phyloP scores from a whole-genome alignment of 192 early-diverging fungal genomes.

The Entrophospora sp. region DNA sequence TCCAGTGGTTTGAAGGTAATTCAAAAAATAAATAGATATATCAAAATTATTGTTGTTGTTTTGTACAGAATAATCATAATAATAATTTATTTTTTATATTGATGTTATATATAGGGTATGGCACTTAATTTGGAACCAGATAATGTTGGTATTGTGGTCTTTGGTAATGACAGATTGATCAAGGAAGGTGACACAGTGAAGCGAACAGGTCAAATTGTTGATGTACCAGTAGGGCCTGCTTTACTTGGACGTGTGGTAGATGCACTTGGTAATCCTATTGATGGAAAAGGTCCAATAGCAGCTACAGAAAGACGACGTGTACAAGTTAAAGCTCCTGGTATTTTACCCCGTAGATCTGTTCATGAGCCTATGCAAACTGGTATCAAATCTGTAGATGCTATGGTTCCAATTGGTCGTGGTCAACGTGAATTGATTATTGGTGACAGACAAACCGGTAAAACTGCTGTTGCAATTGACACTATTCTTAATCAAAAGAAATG shows the following conservation, averaged over 20 bases:
- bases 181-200: conserved; percentile 99
- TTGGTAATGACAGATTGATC: conserved; percentile 99
- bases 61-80: not conserved
- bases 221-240: conserved; percentile 92
- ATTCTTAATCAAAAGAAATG: conserved; percentile 99
- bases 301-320: conserved; percentile 82
- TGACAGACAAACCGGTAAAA: conserved; percentile 99
- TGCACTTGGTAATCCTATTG: conserved; percentile 98
- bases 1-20: conserved; percentile 92
- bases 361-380: conserved; percentile 99
- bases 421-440: conserved; percentile 99
- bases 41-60: not conserved
- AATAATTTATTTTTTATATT: not conserved
- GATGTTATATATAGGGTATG: conserved; percentile 81
- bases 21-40: not conserved
- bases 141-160: conserved; percentile 99
- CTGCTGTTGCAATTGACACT: conserved; percentile 96
- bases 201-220: conserved; percentile 98
- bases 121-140: conserved; percentile 99
- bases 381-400: conserved; percentile 99
- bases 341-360: conserved; percentile 98
- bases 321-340: conserved; percentile 99
- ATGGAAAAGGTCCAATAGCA: conserved; percentile 96
- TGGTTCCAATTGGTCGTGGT: conserved; percentile 99
- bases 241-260: conserved; percentile 98